phyloP scores from a whole-genome alignment of 345 rosid species.

The Iberis pinnata region DNA sequence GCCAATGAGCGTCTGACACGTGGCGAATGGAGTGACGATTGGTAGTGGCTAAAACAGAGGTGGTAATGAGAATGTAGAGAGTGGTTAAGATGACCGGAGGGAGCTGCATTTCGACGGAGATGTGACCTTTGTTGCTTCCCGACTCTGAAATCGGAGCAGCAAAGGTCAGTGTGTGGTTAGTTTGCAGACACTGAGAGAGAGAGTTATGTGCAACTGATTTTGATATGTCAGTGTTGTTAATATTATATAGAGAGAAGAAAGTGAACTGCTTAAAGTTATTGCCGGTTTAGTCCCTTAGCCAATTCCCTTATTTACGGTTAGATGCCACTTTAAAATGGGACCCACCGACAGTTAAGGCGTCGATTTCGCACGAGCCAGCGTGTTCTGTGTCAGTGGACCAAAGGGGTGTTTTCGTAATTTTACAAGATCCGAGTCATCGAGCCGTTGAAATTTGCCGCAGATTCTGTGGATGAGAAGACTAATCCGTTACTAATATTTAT shows the following conservation, averaged over 20 bases:
- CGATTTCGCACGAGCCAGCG: slow-evolving; percentile 40
- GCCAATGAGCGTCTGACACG: slow-evolving; percentile 50
- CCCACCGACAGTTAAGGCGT: slow-evolving; percentile 83
- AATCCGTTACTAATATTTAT: slow-evolving; percentile 10
- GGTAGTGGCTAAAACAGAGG: background rate
- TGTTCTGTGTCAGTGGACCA: slow-evolving; percentile 16
- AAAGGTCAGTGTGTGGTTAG: background rate
- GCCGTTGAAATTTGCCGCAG: slow-evolving; percentile 20
- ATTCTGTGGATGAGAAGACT: slow-evolving; percentile 23
- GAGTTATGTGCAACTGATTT: background rate
- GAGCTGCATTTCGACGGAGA: slow-evolving; percentile 32
- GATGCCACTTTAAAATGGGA: slow-evolving; percentile 31
- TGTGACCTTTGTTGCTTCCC: slow-evolving; percentile 7
- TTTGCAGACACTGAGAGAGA: slow-evolving; percentile 26
- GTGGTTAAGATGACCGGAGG: slow-evolving; percentile 8
- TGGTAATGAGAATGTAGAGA: slow-evolving; percentile 22
- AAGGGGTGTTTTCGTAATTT: slow-evolving; percentile 27
- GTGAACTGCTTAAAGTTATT: background rate
- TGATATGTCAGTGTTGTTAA: slow-evolving; percentile 19
- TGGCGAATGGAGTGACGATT: background rate
- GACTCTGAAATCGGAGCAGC: background rate
- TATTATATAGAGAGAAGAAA: slow-evolving; percentile 21
- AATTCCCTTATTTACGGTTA: slow-evolving; percentile 35
- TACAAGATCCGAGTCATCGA: no score
- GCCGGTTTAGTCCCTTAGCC: slow-evolving; percentile 15